A percentile compares a stretch with the other conserved stretches of the same genome.
phyloP scores from a whole-genome alignment of 2,329 filamentous ascomycete species.

The Colletotrichum kahawae region DNA sequence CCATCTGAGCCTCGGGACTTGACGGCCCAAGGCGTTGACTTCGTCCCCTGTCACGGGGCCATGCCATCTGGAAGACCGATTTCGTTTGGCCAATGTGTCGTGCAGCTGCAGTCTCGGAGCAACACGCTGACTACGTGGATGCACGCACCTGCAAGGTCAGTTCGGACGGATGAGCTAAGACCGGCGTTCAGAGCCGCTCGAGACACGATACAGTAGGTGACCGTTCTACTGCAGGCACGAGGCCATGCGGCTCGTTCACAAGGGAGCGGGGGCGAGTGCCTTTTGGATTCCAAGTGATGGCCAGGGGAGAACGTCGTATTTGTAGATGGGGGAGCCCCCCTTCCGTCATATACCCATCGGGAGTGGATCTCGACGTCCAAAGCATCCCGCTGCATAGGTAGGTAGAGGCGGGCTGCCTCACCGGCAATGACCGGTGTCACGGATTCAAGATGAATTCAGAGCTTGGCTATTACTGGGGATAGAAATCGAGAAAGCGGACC shows the following conservation, averaged over 20 bases:
- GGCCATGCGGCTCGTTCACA: not conserved
- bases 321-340: not conserved
- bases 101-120: slow-evolving; percentile 18
- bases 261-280: not conserved
- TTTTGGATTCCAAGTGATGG: not conserved
- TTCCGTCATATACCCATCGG: not conserved
- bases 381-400: not conserved
- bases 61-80: not conserved
- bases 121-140: not conserved
- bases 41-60: not conserved
- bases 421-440: not conserved
- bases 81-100: not conserved
- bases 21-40: not conserved
- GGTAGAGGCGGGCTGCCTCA: not conserved
- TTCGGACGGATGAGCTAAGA: slow-evolving; percentile 12
- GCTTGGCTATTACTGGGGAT: not conserved
- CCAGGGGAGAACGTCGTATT: not conserved
- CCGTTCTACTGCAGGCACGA: not conserved
- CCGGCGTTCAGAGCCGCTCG: slow-evolving; percentile 8
- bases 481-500: not conserved
- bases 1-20: slow-evolving; percentile 1
- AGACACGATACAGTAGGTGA: not conserved
- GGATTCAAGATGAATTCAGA: not conserved
- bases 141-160: not conserved
- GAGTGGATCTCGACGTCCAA: not conserved